Evolutionary conservation across 2,329 filamentous ascomycete species (phyloP).

Genomic region (Chrysoporthe austroafricana): DNA sequence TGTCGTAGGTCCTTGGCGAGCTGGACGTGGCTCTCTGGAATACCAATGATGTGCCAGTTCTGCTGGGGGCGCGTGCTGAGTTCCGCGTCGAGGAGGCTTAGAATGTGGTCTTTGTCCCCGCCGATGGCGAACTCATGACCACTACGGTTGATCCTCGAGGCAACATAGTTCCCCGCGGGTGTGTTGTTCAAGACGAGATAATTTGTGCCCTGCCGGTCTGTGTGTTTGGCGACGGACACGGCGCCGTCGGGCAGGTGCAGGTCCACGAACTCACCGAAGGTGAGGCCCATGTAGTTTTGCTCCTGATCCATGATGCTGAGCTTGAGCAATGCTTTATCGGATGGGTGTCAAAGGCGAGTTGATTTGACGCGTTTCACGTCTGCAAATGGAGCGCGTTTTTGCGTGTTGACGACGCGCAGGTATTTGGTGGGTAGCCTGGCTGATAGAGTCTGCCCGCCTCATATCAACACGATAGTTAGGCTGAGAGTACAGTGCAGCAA

Average conservation of each 20-base stretch:
- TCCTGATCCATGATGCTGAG: background rate
- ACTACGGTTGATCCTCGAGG: constrained; percentile 2
- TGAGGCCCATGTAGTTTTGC: background rate
- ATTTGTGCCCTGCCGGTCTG: background rate
- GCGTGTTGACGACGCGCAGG: background rate
- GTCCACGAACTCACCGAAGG: background rate
- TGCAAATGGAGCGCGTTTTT: background rate
- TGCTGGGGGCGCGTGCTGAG: background rate
- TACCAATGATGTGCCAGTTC: constrained; percentile 1
- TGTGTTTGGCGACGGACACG: background rate
- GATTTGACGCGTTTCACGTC: background rate
- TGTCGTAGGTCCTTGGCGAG: background rate
- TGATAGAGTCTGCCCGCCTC: too few species aligned
- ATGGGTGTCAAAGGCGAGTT: too few species aligned
- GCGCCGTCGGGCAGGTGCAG: background rate
- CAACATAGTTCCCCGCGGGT: constrained; percentile 10
- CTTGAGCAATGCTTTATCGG: background rate
- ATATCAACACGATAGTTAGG: too few species aligned
- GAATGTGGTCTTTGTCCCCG: background rate
- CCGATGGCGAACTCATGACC: constrained; percentile 12
- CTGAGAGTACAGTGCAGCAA: too few species aligned
- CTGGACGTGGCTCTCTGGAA: background rate
- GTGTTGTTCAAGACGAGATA: constrained; percentile 4
- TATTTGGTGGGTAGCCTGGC: too few species aligned
- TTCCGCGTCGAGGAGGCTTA: background rate